phyloP scores from a whole-genome alignment of 1,139 yeast genomes.

The Saccharomyces hybrid region DNA sequence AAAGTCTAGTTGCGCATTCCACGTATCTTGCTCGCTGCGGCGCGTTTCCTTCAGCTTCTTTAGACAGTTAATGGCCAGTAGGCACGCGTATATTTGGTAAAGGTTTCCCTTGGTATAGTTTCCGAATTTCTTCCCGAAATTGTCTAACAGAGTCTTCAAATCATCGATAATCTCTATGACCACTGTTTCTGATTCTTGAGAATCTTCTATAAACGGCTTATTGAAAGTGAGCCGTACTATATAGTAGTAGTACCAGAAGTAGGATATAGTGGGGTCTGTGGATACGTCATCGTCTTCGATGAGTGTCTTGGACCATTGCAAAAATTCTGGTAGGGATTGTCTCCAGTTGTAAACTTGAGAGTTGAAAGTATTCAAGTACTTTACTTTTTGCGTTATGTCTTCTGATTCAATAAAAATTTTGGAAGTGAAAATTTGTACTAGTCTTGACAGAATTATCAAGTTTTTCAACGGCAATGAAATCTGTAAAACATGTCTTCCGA shows the following conservation, averaged over 20 bases:
- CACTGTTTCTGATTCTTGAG: conserved; percentile 25
- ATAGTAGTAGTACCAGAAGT: conserved; percentile 51
- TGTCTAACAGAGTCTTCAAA: conserved; percentile 24
- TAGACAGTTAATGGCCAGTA: conserved; percentile 27
- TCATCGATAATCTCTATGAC: conserved; percentile 27
- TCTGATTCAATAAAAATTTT: conserved; percentile 30
- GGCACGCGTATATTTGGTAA: conserved; percentile 30
- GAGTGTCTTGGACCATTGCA: conserved; percentile 44
- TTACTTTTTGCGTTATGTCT: conserved; percentile 23
- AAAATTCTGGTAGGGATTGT: conserved; percentile 40
- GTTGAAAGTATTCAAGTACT: conserved; percentile 38
- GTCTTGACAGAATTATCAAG: conserved; percentile 47
- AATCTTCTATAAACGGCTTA: conserved; percentile 45
- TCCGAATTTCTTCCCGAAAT: conserved; percentile 24
- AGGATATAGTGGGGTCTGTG: conserved; percentile 42
- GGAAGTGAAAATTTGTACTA: conserved; percentile 45
- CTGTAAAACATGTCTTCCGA: conserved; percentile 34
- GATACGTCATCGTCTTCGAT: conserved; percentile 37
- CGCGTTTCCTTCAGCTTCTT: conserved; percentile 18
- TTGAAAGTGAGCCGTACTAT: conserved; percentile 50
- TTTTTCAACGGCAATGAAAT: conserved; percentile 41
- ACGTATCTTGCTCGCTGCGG: conserved; percentile 7
- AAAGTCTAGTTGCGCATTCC: conserved; percentile 17
- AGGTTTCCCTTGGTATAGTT: conserved; percentile 24
- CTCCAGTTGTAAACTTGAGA: conserved; percentile 47